Conservation (phyloP, 2,329 filamentous ascomycete genomes). For the Colletotrichum gloeosporioides region DNA sequence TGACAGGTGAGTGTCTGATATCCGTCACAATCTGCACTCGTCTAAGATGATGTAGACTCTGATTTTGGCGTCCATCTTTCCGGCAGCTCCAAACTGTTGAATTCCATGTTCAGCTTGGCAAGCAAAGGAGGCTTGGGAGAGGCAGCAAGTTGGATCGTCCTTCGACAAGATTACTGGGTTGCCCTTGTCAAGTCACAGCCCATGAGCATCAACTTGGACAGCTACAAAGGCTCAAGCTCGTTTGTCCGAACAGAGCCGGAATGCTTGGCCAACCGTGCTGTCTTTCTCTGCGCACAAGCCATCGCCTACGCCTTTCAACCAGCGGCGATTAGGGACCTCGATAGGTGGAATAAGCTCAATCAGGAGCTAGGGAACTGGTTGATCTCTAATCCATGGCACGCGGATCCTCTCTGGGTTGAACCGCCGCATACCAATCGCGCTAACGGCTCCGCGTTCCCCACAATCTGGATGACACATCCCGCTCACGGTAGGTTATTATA, state of each 20-base stretch:
- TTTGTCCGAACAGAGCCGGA: slow-evolving; percentile 29
- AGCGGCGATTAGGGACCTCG: slow-evolving; percentile 27
- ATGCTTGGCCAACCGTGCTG: slow-evolving; percentile 30
- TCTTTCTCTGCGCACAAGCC: slow-evolving; percentile 32
- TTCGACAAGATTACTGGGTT: slow-evolving; percentile 54
- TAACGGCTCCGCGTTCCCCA: slow-evolving; percentile 8
- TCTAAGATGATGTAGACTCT: slow-evolving; percentile 21
- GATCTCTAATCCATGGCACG: slow-evolving; percentile 23
- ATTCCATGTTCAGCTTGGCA: slow-evolving; percentile 30
- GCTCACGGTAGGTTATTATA: neutral
- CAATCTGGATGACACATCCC: slow-evolving; percentile 19
- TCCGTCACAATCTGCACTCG: accelerated
- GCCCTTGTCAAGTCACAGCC: slow-evolving; percentile 44
- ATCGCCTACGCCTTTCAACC: slow-evolving; percentile 38
- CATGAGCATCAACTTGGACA: slow-evolving; percentile 39
- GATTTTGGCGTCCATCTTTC: slow-evolving; percentile 31
- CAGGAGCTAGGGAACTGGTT: slow-evolving; percentile 28
- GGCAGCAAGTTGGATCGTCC: slow-evolving; percentile 51
- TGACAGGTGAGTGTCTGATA: slow-evolving; percentile 31
- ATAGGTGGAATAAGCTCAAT: slow-evolving; percentile 25
- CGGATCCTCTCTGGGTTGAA: slow-evolving; percentile 9
- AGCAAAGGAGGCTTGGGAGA: slow-evolving; percentile 41
- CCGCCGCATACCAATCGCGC: neutral
- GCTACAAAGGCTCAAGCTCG: slow-evolving; percentile 31
- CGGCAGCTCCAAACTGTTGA: slow-evolving; percentile 30